Evolutionary conservation across 2,329 filamentous ascomycete genomes (phyloP).

Genomic region (Alternaria longipes): DNA sequence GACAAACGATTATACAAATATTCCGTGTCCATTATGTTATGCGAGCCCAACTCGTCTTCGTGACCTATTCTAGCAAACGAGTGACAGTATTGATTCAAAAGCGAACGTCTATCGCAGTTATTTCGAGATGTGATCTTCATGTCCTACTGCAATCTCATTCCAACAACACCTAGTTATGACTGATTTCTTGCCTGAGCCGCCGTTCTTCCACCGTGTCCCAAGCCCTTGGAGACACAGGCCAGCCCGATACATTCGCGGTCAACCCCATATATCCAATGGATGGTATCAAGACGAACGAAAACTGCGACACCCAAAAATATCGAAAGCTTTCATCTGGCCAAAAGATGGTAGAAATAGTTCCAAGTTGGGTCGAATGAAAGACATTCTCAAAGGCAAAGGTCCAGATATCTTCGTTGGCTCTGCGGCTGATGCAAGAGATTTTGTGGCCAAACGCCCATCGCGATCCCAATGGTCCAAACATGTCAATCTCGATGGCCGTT

Average conservation of each 20-base stretch:
- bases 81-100: not conserved
- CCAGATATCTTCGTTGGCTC: constrained; percentile 58
- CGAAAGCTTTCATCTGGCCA: constrained; percentile 56
- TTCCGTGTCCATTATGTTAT: not conserved
- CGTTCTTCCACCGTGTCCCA: constrained; percentile 6
- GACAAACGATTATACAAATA: constrained; percentile 18
- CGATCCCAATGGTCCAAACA: constrained; percentile 51
- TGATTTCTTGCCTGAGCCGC: not conserved
- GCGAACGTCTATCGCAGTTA: not conserved
- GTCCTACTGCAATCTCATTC: not conserved
- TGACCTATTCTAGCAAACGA: constrained; percentile 12
- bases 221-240: constrained; percentile 25
- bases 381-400: constrained; percentile 54
- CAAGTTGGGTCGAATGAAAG: constrained; percentile 53
- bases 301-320: constrained; percentile 39
- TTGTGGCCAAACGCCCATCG: constrained; percentile 50
- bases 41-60: not conserved
- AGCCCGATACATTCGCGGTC: constrained; percentile 31
- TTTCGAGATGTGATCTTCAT: not conserved
- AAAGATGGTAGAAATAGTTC: constrained; percentile 54
- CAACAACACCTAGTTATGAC: constrained; percentile 4
- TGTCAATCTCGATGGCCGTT: constrained; percentile 39
- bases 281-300: constrained; percentile 40
- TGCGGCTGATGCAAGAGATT: constrained; percentile 49
- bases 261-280: constrained; percentile 16